Conservation (phyloP, 495 filamentous ascomycete species). For the Aspergillus homomorphus region DNA sequence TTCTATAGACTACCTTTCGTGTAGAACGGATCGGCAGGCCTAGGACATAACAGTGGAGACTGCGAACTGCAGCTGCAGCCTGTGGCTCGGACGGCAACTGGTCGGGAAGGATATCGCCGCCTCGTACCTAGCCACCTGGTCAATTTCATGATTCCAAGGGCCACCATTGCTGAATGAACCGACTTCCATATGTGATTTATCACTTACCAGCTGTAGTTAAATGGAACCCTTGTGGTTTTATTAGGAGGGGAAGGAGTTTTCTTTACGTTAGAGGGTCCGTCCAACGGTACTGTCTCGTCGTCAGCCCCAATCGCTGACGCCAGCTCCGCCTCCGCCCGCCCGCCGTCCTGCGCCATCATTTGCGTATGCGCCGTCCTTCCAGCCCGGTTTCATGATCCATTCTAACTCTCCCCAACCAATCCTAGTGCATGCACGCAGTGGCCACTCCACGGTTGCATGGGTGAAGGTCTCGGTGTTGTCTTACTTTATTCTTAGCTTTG, state of each 20-base stretch:
- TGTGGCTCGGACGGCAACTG: no score
- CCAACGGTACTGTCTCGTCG: conserved; percentile 1
- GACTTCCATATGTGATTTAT: no score
- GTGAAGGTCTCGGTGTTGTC: neutral
- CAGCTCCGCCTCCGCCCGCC: conserved; percentile 13
- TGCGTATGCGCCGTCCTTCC: neutral
- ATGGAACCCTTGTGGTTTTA: no score
- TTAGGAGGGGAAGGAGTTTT: no score
- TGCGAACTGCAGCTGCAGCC: no score
- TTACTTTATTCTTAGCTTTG: neutral
- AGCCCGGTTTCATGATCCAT: neutral
- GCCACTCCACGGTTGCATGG: neutral
- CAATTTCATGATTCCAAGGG: no score
- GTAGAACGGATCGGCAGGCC: no score
- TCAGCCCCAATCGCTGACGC: conserved; percentile 11
- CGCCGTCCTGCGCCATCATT: conserved; percentile 14
- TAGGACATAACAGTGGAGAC: no score
- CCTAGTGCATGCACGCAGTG: neutral
- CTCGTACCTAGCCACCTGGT: no score
- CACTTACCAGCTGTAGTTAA: no score
- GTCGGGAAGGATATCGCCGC: no score
- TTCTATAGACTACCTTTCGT: neutral
- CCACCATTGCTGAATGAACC: no score
- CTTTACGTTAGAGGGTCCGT: neutral
- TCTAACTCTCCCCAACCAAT: neutral